phyloP scores from a whole-genome alignment of 2,329 filamentous ascomycete species.

The Aureobasidium subglaciale region DNA sequence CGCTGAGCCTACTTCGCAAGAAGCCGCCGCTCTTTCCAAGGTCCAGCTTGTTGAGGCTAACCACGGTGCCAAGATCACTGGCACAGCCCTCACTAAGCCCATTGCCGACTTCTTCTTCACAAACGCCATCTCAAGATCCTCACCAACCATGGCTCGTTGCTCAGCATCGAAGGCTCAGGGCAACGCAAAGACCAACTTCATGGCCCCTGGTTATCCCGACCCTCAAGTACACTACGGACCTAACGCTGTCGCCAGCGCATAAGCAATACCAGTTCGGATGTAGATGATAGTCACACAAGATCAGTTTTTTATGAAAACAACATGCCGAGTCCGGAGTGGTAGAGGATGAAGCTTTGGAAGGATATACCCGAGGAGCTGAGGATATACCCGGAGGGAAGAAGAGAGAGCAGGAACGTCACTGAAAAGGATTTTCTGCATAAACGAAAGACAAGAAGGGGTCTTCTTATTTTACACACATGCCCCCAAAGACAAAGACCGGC shows the following conservation, averaged over 20 bases:
- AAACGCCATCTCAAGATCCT: constrained; percentile 93
- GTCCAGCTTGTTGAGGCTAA: constrained; percentile 95
- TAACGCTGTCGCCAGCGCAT: constrained; percentile 9
- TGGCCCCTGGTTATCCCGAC: constrained; percentile 40
- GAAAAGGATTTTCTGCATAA: background rate
- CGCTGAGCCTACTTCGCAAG: constrained; percentile 63
- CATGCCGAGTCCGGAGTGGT: constrained; percentile 9
- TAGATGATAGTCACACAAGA: background rate
- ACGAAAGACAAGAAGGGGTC: background rate
- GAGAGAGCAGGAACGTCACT: background rate
- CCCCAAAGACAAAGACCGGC: constrained; percentile 3
- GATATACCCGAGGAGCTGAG: constrained; percentile 7
- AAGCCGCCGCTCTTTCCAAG: constrained; percentile 71
- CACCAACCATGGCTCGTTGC: constrained; percentile 96
- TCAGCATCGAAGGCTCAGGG: constrained; percentile 75
- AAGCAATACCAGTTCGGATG: background rate
- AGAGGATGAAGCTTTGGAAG: background rate
- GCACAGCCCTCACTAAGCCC: constrained; percentile 70
- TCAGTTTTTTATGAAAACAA: constrained; percentile 1
- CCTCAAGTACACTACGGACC: constrained; percentile 22
- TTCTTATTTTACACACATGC: background rate
- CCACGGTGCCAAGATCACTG: constrained; percentile 70
- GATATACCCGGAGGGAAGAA: background rate
- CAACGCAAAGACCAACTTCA: constrained; percentile 44
- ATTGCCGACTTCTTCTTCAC: constrained; percentile 99